Percentiles rank a stretch among this genome's conserved stretches.
phyloP scores from a whole-genome alignment of 2,329 filamentous ascomycete species.

The Aspergillus chevalieri region DNA sequence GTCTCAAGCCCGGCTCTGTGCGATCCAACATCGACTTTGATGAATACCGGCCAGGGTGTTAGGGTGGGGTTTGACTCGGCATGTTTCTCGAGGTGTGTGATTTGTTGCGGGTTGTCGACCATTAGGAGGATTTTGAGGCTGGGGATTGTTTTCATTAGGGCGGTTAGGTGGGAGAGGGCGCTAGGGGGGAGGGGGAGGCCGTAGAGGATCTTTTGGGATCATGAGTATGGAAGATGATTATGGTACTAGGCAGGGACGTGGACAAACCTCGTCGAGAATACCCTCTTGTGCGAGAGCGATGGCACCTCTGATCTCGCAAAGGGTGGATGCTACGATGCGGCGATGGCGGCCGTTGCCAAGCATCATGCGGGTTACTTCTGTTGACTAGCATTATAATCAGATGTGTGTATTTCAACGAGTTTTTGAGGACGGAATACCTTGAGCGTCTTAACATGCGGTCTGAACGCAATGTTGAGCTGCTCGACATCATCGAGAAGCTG shows the following conservation, averaged over 20 bases:
- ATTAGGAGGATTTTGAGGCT: slow-evolving; percentile 31
- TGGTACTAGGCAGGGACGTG: slow-evolving; percentile 8
- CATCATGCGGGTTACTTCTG: slow-evolving; percentile 37
- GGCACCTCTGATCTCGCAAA: slow-evolving; percentile 36
- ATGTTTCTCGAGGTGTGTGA: slow-evolving; percentile 15
- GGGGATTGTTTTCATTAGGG: slow-evolving; percentile 12
- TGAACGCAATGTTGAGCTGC: slow-evolving; percentile 31
- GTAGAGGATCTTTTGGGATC: slow-evolving; percentile 26
- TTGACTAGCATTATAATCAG: not conserved
- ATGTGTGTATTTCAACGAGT: not conserved
- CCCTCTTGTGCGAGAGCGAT: slow-evolving; percentile 37
- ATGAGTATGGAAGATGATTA: no score
- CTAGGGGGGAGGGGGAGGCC: slow-evolving; percentile 37
- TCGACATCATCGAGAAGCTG: slow-evolving; percentile 36
- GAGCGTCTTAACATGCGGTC: slow-evolving; percentile 43
- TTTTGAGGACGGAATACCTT: slow-evolving; percentile 26
- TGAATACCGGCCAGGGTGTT: slow-evolving; percentile 18
- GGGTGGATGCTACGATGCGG: slow-evolving; percentile 37
- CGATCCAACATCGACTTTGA: slow-evolving; percentile 20
- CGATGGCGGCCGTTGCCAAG: slow-evolving; percentile 33
- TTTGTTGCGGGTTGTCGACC: slow-evolving; percentile 23
- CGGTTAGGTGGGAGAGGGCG: slow-evolving; percentile 23
- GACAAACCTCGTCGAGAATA: slow-evolving; percentile 31
- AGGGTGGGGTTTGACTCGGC: not conserved
- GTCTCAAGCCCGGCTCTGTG: slow-evolving; percentile 15